Base-by-base conservation (phyloP, 2,329 filamentous ascomycete species). In the Chaetomiaceae sp. region DNA sequence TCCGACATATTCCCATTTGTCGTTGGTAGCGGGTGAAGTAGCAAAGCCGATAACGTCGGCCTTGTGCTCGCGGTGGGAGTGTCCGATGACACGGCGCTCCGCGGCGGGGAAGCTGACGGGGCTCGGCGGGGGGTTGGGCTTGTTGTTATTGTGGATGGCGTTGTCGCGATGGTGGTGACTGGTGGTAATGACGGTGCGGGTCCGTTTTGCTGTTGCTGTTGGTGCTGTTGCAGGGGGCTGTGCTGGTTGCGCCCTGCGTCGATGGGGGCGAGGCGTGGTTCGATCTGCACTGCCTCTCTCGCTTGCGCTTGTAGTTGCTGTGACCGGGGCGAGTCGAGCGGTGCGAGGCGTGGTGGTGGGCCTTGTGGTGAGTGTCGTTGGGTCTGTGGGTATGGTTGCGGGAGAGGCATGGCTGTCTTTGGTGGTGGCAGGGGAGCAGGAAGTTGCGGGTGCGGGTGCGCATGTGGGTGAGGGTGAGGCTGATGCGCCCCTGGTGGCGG, bases 1-100 rank as follows among this genome's bases (percentile, higher is more conserved):
- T 76, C 77, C 45, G 75, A 76, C 8, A 40, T 20, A 2, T 14
- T 17, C 17, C 6, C 25, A 15, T 5, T 15, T 55, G 25, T n/a
- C 14, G 74, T 63, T 2, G 74, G 69, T 1, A 74, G 74, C 2
- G 80, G 74, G 62, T 82, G 78, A n/a, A 79, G 68, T 8, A 81
- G 68, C 15, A 74, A 66, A 1, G 73, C 72, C 7, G 77, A 76
- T 6, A 81, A 62, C 62, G 43, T 36, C 9, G 47, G 46, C 8
- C 40, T 45, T 3, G 48, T 55, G 38, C 48, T 61, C 57, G 20
- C 46, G 20, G 61, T 60, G 6, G 64, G 56, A 8, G 39, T 38
- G 1, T 45, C 40, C 5, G 37, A 8, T 12, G 40, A 55, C 27
- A 55, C 38, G 39, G 69, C 69, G 52, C 68, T 71, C 43, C 73